These are phyloP conservation scores for Quercus variabilis DNA, from an alignment of 306 rosid genomes.

Conservation along the genomic window DNA sequence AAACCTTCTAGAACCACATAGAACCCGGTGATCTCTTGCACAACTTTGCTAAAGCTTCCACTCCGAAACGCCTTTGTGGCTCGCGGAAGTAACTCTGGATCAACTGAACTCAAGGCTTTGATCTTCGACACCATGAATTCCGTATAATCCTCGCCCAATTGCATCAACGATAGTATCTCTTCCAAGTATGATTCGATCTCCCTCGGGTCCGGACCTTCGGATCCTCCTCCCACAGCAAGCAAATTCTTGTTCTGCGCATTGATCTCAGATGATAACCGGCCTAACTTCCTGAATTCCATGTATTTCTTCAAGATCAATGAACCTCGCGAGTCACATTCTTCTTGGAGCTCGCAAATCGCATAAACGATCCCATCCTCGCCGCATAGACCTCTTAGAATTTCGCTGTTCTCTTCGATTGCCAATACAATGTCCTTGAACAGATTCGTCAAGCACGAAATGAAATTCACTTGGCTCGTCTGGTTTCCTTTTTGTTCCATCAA, in stretches of 20 bases:
- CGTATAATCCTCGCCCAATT: conserved; percentile 88
- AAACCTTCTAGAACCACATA: conserved; percentile 89
- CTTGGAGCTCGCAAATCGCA: conserved; percentile 94
- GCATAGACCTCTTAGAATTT: conserved; percentile 73
- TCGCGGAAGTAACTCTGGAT: conserved; percentile 81
- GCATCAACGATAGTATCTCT: conserved; percentile 81
- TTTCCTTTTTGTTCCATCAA: conserved; percentile 52
- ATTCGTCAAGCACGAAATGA: conserved; percentile 79
- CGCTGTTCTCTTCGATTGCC: conserved; percentile 83
- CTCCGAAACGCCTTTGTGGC: conserved; percentile 86
- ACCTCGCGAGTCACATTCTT: conserved; percentile 91
- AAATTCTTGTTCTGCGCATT: conserved; percentile 76
- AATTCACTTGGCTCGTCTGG: conserved; percentile 41
- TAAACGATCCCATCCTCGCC: conserved; percentile 96
- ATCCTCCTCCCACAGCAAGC: conserved; percentile 65
- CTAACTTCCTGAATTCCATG: conserved; percentile 82
- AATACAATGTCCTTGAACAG: conserved; percentile 83
- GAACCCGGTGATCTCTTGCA: conserved; percentile 84
- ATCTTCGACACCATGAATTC: conserved; percentile 85
- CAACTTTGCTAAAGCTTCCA: conserved; percentile 84
- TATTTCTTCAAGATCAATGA: conserved; percentile 80
- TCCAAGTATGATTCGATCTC: conserved; percentile 85
- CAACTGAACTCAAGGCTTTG: conserved; percentile 73
- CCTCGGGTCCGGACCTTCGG: conserved; percentile 86
- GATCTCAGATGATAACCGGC: conserved; percentile 70